Base-by-base conservation (phyloP, 2,329 filamentous ascomycete species). In the Phialophora chinensis region DNA sequence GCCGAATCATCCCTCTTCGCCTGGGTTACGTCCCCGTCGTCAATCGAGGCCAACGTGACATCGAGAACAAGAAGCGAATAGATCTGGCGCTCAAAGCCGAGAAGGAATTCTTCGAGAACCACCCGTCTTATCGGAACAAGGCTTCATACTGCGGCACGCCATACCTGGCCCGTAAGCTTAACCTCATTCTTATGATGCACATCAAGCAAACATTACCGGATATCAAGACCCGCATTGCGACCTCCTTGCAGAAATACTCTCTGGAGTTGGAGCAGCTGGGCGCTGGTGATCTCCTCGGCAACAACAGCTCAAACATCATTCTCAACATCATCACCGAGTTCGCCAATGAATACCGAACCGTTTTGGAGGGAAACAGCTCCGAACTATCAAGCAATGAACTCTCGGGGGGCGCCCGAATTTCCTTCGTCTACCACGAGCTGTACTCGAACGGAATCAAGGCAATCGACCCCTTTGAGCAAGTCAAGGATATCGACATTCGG, bases 171-270 rank as follows among this genome's bases (percentile, higher is more conserved):
- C 89, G 94, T 73, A 99, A 99, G 82, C 87, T 99, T 67, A 99
- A 99, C 81, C 85, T 99, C 75, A 98, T 99, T 76, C 86, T 99
- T 73, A 98, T 99, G 94, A 99, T 99, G 95, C 95, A 99, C 84
- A 99, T 99, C 84, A 99, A 99, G 82, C 94, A 99, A 83, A 99
- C 95, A 1, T 87, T 99, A 14, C 95, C 95, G 49, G 95, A 99
- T 77, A 99, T 99, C 84, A 99, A 99, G 83, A 92, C 91, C 14
- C 91, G 96, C 70, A 99, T 99, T 74, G 87, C 91, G n/a, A 91
- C 91, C 72, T 97, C 94, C 14, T 84, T 99, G 67, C 90, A 93
- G 77, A 99, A 99, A 78, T 99, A 99, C 80, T 84, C 87, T 3
- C 81, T 88, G 50, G 95, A 99, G 79, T 86, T 99, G 25, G 83